Evolutionary conservation across 768 basidiomycete species (phyloP), one percentile per base, ranked within the genome.

Genomic region (Fistulinella prunicolor): DNA sequence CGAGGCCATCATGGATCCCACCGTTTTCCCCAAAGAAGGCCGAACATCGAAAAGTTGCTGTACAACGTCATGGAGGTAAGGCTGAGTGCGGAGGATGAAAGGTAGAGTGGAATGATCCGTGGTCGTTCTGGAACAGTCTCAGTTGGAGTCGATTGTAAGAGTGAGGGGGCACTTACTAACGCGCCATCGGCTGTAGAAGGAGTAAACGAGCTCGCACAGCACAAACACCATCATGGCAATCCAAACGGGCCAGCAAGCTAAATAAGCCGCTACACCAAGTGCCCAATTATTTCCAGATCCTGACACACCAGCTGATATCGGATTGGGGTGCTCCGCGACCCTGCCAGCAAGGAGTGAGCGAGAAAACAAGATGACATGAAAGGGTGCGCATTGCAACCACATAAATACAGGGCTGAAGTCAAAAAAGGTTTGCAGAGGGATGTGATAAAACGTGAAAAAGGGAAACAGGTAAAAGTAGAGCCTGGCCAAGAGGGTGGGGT

Each of bases 341-440:
- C 89, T 93, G 57, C 1, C 26, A 38, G 22, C 50, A 19, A 24
- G 10, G 26, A 34, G 47, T 63, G n/a, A 63, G 54, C 34, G 49
- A 9, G 9, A 19, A 42, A 57, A 29, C 16, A 37, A 48, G 14
- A 29, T 21, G 32, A 20, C 29, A 36, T 29, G 36, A 47, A 45
- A 38, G 32, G 35, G 46, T 13, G 84, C 91, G 72, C 61, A 93
- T 90, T 91, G 82, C 35, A 92, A 63, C 57, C 94, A 66, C 56
- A 92, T 83, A 70, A 83, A 94, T 55, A 86, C 82, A 57, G 85
- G 82, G 65, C 94, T 93, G 66, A 93, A 91, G 62, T 95, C 93
- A 64, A 94, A 83, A 62, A 86, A 94, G 1, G 85, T 82, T 65
- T 93, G 90, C 9, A 89, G 63, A 21, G 82, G 81, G 34, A 90